Evolutionary conservation across 768 basidiomycete genomes (phyloP).

Genomic region (Porphyrellus cyaneotinctus): DNA sequence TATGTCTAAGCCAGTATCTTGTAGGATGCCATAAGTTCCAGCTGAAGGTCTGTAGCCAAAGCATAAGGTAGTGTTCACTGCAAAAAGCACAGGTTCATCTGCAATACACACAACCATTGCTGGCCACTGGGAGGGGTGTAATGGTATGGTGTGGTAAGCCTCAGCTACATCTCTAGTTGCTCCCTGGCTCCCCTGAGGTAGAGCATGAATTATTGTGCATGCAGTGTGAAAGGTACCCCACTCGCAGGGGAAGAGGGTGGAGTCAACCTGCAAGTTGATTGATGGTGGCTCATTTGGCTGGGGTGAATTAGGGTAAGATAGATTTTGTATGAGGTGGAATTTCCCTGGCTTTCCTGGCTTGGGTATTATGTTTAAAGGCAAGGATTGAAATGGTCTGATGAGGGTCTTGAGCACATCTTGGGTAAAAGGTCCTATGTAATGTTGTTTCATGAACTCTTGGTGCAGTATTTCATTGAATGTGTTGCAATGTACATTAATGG

Average conservation of each 20-base stretch:
- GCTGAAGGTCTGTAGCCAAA: neutral
- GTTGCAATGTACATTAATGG: neutral
- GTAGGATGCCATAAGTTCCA: neutral
- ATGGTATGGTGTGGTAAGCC: neutral
- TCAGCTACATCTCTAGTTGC: neutral
- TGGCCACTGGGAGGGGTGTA: neutral
- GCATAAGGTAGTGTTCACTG: neutral
- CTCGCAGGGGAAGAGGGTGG: neutral
- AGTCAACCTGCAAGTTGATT: neutral
- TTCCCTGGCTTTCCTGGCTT: neutral
- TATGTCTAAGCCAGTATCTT: neutral
- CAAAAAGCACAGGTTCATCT: neutral
- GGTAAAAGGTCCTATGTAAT: neutral
- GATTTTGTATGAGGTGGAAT: neutral
- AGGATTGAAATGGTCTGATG: neutral
- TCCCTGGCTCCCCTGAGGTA: neutral
- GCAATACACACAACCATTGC: neutral
- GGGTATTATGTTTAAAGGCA: neutral
- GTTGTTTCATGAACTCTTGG: neutral
- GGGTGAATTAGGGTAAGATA: neutral
- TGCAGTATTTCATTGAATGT: neutral
- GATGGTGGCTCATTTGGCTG: neutral
- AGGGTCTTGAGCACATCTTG: neutral
- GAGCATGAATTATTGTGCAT: neutral
- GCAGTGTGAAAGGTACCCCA: neutral